These are phyloP conservation scores for Penicillium griseofulvum DNA, from an alignment of 2,329 filamentous ascomycete species.

Conservation along the genomic window DNA sequence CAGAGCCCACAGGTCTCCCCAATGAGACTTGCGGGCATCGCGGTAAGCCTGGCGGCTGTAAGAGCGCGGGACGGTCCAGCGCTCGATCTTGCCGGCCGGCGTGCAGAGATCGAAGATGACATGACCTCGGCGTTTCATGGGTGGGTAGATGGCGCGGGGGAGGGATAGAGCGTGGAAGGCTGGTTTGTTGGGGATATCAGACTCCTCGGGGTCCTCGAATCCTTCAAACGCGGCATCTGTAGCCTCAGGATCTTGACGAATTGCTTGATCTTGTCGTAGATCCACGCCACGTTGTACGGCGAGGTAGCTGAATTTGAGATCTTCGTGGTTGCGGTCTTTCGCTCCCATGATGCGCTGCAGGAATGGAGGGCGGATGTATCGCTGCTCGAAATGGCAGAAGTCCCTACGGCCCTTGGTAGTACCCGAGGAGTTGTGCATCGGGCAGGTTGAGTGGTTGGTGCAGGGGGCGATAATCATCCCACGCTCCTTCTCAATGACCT, in stretches of 20 bases:
- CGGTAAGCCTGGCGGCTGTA: conserved; percentile 81
- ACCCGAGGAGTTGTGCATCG: conserved; percentile 77
- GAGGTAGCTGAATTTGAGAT: conserved; percentile 86
- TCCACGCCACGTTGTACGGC: conserved; percentile 76
- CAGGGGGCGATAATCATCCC: conserved; percentile 67
- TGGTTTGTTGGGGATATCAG: conserved; percentile 9
- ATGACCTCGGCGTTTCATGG: conserved; percentile 84
- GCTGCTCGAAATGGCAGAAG: conserved; percentile 86
- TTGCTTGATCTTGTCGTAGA: conserved; percentile 44
- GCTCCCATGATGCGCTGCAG: conserved; percentile 71
- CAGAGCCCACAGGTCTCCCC: conserved; percentile 95
- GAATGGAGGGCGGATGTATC: conserved; percentile 80
- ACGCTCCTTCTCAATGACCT: conserved; percentile 49
- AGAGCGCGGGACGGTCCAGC: conserved; percentile 86
- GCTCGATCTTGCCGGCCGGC: conserved; percentile 76
- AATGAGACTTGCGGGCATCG: conserved; percentile 83
- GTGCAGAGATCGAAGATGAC: conserved; percentile 91
- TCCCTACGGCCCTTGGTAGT: conserved; percentile 74
- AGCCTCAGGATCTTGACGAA: conserved; percentile 55
- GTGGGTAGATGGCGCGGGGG: conserved; percentile 73
- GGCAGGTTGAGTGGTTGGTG: conserved; percentile 83
- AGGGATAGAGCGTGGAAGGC: conserved; percentile 61
- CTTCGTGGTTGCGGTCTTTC: conserved; percentile 75
- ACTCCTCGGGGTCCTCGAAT: conserved; percentile 54
- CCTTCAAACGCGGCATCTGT: conserved; percentile 69